Evolutionary conservation across 805 yeast genomes (phyloP).

Genomic region (Teunomyces pallodes): DNA sequence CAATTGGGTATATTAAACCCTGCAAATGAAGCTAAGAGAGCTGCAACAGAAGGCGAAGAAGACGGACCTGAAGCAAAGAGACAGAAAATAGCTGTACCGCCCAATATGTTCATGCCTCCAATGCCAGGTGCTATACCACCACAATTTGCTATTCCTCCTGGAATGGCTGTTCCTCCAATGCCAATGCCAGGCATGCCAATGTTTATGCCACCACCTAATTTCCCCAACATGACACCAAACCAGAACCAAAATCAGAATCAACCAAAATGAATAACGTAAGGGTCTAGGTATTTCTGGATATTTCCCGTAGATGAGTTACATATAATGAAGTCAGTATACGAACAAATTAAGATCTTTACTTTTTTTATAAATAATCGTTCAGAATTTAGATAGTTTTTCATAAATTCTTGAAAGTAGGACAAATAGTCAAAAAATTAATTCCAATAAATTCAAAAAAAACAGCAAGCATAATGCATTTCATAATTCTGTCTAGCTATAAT

Average conservation of each 20-base stretch:
- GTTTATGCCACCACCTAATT: conserved; percentile 19
- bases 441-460: no score
- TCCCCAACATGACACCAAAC: conserved; percentile 1
- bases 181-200: conserved; percentile 17
- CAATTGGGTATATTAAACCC: conserved; percentile 39
- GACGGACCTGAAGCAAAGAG: conserved; percentile 24
- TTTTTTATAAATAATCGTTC: no score
- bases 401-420: no score
- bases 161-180: conserved; percentile 20
- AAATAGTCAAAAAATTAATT: no score
- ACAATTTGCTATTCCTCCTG: conserved; percentile 18
- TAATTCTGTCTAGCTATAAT: no score
- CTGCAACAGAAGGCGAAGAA: conserved; percentile 15
- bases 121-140: conserved; percentile 14
- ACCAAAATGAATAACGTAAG: not conserved
- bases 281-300: not conserved
- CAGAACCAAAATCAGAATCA: not conserved
- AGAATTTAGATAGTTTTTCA: no score
- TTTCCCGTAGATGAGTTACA: no score
- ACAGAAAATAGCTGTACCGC: conserved; percentile 20
- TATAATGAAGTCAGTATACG: no score
- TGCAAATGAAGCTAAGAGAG: conserved; percentile 17
- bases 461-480: no score
- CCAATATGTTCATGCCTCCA: conserved; percentile 12
- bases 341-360: no score